phyloP scores from a whole-genome alignment of 2,329 filamentous ascomycete genomes.

The Cryphonectria carpinicola region DNA sequence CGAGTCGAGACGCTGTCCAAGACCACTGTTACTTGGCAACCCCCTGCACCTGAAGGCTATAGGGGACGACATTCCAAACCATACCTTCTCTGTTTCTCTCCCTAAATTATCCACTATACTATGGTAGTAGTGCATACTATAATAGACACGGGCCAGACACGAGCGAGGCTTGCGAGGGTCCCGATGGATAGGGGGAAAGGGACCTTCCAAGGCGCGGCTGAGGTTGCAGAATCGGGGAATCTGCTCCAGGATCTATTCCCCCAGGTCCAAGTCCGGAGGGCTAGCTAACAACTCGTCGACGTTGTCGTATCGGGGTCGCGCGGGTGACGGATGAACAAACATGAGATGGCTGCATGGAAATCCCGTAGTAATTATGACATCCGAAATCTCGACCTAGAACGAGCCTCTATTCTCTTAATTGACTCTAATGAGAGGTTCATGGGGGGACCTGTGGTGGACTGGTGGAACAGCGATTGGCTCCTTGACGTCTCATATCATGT shows the following conservation, averaged over 20 bases:
- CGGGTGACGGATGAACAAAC: background rate
- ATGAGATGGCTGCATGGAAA: background rate
- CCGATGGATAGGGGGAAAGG: background rate
- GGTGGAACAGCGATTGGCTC: conserved; percentile 7
- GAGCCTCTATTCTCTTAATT: background rate
- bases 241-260: background rate
- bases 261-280: background rate
- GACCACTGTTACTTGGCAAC: background rate
- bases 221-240: conserved; percentile 1
- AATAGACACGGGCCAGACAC: background rate
- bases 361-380: background rate
- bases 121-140: background rate
- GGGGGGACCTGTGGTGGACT: background rate
- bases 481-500: background rate
- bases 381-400: background rate
- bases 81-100: background rate
- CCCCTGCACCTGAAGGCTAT: background rate
- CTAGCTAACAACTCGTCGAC: background rate
- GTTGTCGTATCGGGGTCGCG: background rate
- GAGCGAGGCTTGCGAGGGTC: background rate
- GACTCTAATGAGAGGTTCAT: background rate
- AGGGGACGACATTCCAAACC: background rate
- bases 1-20: background rate
- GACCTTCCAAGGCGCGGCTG: background rate
- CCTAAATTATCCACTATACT: background rate